Base-by-base conservation (phyloP, 129 eudicot genomes). In the Chrysanthemum makinoi region DNA sequence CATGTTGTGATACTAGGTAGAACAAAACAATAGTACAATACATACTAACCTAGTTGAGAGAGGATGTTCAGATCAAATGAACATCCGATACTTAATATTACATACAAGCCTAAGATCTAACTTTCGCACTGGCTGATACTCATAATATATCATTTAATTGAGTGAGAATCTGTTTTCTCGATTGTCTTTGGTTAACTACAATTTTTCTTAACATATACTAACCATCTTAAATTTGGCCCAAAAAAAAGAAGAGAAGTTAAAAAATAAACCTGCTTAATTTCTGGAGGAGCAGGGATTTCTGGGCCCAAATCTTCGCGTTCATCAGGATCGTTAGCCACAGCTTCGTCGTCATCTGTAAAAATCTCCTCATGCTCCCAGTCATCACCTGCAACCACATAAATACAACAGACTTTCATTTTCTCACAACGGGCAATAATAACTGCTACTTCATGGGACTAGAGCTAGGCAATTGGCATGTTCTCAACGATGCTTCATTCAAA, bases 321-420 rank as follows among this genome's bases (percentile, higher is more conserved):
- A 72, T 94, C 99, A 0, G 96, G 96, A 83, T 94, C 94, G 43
- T 70, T 83, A 59, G 78, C 92, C 55, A 89, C 91, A 66, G 89
- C 96, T 74, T 94, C 99, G 81, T 94, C 99, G 52, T 94, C 99
- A 81, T 94, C 99, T 2, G 99, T 94, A 67, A 94, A 94, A 57
- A 94, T 94, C 70, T 94, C 99, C 83, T 94, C 99, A 74, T 94
- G 99, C 88, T 94, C 99, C 99, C 99, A 94, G 61, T 94, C 99
- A 90, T 94, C 99, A 73, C 99, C 99, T 94, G 56, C 50, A 69
- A 30, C n/a, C 76, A 75, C 65, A 63, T 24, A 63, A 8, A 30
- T 67, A 72, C 46, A 56, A 65, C 64, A 58, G 51, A 58, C 35
- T 62, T 61, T 33, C 61, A 68, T 28, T 44, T 39, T 50, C 5